phyloP scores from a whole-genome alignment of 2,329 filamentous ascomycete species.

The Diaporthe citrichinensis region DNA sequence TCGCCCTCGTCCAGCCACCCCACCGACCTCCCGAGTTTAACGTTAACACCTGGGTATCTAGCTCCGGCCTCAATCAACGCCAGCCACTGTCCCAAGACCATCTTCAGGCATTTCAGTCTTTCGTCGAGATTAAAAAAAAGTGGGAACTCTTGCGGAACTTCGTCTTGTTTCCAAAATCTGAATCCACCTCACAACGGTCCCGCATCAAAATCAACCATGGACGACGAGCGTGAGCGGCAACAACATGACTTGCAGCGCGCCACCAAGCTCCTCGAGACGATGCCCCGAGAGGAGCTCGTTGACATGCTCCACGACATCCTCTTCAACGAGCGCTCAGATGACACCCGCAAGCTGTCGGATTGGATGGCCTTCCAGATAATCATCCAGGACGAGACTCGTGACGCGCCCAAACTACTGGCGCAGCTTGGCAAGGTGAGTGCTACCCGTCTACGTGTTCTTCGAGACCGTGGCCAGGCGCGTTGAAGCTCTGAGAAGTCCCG shows the following conservation, averaged over 20 bases:
- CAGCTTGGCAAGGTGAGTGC: slow-evolving; percentile 12
- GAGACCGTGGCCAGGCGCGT: no score
- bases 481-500: background rate
- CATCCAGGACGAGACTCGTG: background rate
- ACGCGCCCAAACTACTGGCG: background rate
- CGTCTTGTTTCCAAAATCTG: background rate
- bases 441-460: rapidly evolving
- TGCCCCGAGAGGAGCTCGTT: background rate
- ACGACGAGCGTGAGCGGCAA: background rate
- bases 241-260: background rate
- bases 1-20: no score
- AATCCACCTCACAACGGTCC: background rate
- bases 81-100: background rate
- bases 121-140: background rate
- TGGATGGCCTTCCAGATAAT: slow-evolving; percentile 21
- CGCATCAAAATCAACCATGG: background rate
- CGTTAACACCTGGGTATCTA: background rate
- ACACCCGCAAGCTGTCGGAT: background rate
- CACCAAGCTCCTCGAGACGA: background rate
- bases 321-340: background rate
- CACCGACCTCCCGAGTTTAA: background rate
- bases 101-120: background rate
- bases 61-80: background rate
- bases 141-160: background rate
- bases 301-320: background rate